phyloP scores from a whole-genome alignment of 805 yeast genomes.

The Pichia paraexigua region DNA sequence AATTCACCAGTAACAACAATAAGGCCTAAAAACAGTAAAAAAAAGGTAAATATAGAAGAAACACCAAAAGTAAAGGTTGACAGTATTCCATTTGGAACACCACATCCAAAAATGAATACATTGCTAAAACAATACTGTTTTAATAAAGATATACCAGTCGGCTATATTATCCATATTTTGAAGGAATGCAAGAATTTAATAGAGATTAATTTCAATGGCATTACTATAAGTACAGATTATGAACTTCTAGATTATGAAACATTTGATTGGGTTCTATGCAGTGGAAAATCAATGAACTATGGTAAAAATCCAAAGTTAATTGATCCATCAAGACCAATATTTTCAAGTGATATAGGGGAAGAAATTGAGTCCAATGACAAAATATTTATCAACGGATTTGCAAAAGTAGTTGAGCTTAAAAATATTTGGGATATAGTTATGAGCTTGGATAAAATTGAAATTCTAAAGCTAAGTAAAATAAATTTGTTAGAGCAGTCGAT shows the following conservation, averaged over 20 bases:
- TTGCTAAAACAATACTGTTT: constrained; percentile 55
- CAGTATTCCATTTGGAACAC: constrained; percentile 27
- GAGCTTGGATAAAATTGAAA: constrained; percentile 14
- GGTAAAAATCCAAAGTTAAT: constrained; percentile 9
- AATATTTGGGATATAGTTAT: constrained; percentile 26
- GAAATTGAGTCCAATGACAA: constrained; percentile 25
- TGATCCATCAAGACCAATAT: constrained; percentile 13
- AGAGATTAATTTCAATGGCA: constrained; percentile 47
- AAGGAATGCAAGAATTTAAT: constrained; percentile 57
- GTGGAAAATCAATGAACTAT: constrained; percentile 16
- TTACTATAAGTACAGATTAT: constrained; percentile 64
- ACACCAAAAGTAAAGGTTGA: neutral
- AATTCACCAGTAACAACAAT: neutral
- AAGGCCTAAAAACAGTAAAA: neutral
- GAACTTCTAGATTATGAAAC: constrained; percentile 34
- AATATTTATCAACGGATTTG: constrained; percentile 26
- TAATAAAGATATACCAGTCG: constrained; percentile 73
- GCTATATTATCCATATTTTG: constrained; percentile 61
- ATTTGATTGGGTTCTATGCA: constrained; percentile 27
- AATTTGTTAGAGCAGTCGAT: constrained; percentile 30
- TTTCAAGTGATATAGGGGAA: constrained; percentile 27
- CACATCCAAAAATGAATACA: constrained; percentile 57
- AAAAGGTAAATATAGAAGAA: neutral
- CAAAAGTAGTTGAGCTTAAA: constrained; percentile 35
- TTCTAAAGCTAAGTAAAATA: constrained; percentile 23